Conservation (phyloP, 306 rosid species). For the Ormosia emarginata region DNA sequence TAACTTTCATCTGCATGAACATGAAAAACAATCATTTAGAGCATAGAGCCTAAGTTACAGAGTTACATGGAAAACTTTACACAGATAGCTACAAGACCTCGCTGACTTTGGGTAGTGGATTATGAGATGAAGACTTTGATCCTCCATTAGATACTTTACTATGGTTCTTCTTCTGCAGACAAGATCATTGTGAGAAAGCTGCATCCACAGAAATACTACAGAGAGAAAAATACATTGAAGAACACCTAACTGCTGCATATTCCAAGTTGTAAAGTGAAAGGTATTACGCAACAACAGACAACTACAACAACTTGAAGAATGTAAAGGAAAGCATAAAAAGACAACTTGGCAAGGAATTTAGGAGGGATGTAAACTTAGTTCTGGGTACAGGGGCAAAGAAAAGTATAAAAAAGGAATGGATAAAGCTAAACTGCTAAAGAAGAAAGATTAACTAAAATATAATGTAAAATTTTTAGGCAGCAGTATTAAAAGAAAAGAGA, state of each 20-base stretch:
- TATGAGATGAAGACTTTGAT: constrained; percentile 36
- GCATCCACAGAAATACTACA: not conserved
- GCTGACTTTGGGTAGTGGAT: constrained; percentile 42
- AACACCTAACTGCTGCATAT: not conserved
- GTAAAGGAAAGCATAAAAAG: not conserved
- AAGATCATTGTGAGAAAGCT: constrained; percentile 29
- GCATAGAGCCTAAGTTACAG: not conserved
- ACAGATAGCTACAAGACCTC: constrained; percentile 51
- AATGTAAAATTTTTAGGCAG: too few species aligned
- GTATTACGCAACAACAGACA: not conserved
- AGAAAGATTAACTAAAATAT: too few species aligned
- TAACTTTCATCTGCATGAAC: constrained; percentile 35
- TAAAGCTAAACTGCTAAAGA: too few species aligned
- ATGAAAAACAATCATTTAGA: constrained; percentile 20
- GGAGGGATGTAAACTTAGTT: not conserved
- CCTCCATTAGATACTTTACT: constrained; percentile 41
- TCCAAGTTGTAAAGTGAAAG: not conserved
- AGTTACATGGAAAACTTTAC: not conserved
- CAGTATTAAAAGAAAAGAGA: too few species aligned
- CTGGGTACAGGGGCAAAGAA: not conserved
- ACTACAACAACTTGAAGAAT: not conserved
- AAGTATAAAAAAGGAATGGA: too few species aligned
- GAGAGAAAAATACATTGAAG: not conserved
- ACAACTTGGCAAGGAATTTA: not conserved
- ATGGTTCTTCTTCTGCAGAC: constrained; percentile 50